Conservation (phyloP, 257 asterid genomes). For the Nicotiana noctiflora region DNA sequence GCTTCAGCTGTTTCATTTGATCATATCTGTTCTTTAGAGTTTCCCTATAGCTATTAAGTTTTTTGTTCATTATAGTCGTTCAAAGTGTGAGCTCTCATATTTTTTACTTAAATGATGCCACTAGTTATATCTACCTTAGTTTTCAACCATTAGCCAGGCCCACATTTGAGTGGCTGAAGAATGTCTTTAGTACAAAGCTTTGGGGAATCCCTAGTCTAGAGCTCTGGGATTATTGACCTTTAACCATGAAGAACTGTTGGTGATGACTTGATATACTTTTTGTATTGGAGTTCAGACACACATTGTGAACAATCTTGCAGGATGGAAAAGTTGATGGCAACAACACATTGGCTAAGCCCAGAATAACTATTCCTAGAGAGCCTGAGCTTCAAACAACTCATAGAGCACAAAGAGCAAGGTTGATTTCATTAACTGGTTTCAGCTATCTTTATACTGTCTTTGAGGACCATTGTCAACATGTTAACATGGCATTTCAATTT, state of each 20-base stretch:
- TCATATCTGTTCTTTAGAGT: neutral
- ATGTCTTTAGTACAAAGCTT: neutral
- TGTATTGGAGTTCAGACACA: neutral
- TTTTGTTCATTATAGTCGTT: neutral
- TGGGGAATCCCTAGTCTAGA: neutral
- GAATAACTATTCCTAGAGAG: slow-evolving; percentile 74
- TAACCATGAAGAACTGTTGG: neutral
- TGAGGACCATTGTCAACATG: neutral
- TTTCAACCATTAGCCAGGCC: neutral
- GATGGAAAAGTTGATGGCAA: slow-evolving; percentile 42
- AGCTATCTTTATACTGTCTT: neutral
- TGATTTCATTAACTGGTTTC: slow-evolving; percentile 12
- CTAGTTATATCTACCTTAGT: neutral
- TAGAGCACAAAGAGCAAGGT: slow-evolving; percentile 75
- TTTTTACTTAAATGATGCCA: neutral
- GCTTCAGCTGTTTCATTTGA: neutral
- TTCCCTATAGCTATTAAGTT: neutral
- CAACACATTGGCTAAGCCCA: slow-evolving; percentile 31
- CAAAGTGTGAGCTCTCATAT: neutral
- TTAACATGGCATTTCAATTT: slow-evolving; percentile 13
- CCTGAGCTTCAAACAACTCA: slow-evolving; percentile 78
- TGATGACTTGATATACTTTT: neutral
- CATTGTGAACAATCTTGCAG: slow-evolving; percentile 31
- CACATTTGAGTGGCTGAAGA: neutral
- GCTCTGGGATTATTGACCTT: neutral